phyloP scores from a whole-genome alignment of 2,329 filamentous ascomycete genomes.

The Cladosporium halotolerans region DNA sequence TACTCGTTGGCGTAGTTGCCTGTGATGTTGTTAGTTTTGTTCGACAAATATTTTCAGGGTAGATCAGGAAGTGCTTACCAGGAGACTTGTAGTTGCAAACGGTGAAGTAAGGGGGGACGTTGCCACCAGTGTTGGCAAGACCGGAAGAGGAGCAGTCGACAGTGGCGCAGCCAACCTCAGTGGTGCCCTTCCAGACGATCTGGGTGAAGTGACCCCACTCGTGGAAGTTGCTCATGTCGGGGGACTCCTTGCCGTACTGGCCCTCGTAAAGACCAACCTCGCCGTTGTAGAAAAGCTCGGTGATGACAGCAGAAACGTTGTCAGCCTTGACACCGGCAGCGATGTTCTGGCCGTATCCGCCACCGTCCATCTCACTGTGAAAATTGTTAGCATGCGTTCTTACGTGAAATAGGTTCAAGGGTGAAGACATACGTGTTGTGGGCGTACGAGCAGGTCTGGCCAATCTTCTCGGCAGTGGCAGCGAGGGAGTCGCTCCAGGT shows the following conservation, averaged over 20 bases:
- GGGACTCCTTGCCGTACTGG: slow-evolving; percentile 41
- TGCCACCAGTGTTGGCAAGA: slow-evolving; percentile 37
- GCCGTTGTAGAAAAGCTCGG: slow-evolving; percentile 82
- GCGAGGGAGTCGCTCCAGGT: slow-evolving; percentile 61
- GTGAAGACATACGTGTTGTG: slow-evolving; percentile 71
- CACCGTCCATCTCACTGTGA: slow-evolving; percentile 49
- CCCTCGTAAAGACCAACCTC: slow-evolving; percentile 56
- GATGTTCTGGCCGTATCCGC: slow-evolving; percentile 86
- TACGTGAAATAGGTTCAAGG: background rate
- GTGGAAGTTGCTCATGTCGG: slow-evolving; percentile 57
- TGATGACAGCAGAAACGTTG: slow-evolving; percentile 62
- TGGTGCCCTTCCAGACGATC: slow-evolving; percentile 63
- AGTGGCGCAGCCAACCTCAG: slow-evolving; percentile 57
- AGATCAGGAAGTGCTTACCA: slow-evolving; percentile 48
- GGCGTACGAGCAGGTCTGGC: slow-evolving; percentile 61
- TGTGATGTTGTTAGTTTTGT: slow-evolving; percentile 18
- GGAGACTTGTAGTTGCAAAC: slow-evolving; percentile 81
- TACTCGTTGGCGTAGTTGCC: slow-evolving; percentile 53
- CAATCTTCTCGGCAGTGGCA: slow-evolving; percentile 57
- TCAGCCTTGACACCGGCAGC: slow-evolving; percentile 57
- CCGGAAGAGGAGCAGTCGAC: slow-evolving; percentile 50
- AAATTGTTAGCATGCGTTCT: slow-evolving; percentile 28
- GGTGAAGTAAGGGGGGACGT: slow-evolving; percentile 58
- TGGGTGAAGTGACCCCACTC: slow-evolving; percentile 70
- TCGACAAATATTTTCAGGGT: background rate